Evolutionary conservation across 2,329 filamentous ascomycete species (phyloP).

Genomic region (Calonectria multiphialidica): DNA sequence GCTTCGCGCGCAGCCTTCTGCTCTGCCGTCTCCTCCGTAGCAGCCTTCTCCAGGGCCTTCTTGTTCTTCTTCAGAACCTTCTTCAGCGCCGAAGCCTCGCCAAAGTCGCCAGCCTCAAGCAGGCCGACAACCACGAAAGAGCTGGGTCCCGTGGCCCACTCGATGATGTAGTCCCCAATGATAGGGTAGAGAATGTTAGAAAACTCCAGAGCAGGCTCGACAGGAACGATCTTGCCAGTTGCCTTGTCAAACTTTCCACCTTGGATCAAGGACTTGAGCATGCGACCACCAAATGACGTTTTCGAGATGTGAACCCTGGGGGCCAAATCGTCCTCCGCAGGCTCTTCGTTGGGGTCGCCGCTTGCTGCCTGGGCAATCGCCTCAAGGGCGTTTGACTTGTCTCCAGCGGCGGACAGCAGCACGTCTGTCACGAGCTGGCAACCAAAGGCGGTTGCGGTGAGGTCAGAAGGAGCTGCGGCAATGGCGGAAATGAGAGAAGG

Average conservation of each 20-base stretch:
- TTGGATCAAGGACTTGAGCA: conserved; percentile 92
- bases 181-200: conserved; percentile 83
- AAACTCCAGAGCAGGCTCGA: conserved; percentile 84
- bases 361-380: conserved; percentile 76
- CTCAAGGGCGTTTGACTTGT: conserved; percentile 80
- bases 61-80: conserved; percentile 80
- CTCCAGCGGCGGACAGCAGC: conserved; percentile 79
- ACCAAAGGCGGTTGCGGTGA: conserved; percentile 83
- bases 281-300: conserved; percentile 76
- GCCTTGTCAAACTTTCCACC: conserved; percentile 87
- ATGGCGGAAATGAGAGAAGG: conserved; percentile 82
- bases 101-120: conserved; percentile 80
- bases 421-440: conserved; percentile 89
- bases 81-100: conserved; percentile 73
- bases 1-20: conserved; percentile 65
- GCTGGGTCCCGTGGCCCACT: conserved; percentile 89
- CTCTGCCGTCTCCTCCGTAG: conserved; percentile 67
- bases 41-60: conserved; percentile 77
- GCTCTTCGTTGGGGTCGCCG: conserved; percentile 62
- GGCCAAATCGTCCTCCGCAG: conserved; percentile 55
- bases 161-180: conserved; percentile 79
- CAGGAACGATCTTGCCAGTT: conserved; percentile 76
- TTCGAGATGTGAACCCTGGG: conserved; percentile 68
- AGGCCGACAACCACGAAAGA: conserved; percentile 89
- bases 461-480: conserved; percentile 72